phyloP scores from a whole-genome alignment of 495 filamentous ascomycete species.

The Pseudevernia furfuracea region DNA sequence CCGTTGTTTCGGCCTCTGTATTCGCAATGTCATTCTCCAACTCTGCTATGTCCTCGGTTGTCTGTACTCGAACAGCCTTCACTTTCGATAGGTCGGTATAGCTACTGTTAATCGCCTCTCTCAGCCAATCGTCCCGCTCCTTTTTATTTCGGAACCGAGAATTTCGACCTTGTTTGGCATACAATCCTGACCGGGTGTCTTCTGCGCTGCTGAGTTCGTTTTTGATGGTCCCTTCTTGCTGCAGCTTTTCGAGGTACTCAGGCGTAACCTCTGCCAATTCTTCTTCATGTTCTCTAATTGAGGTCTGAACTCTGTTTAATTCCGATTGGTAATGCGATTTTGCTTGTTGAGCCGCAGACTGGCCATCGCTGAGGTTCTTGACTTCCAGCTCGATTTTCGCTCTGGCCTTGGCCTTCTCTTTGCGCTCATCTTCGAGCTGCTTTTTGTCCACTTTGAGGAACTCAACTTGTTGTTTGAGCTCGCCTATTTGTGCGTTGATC shows the following conservation, averaged over 20 bases:
- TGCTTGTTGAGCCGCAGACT: slow-evolving; percentile 66
- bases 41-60: slow-evolving; percentile 73
- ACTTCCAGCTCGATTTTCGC: slow-evolving; percentile 82
- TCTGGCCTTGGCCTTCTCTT: slow-evolving; percentile 62
- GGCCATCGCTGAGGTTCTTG: slow-evolving; percentile 71
- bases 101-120: slow-evolving; percentile 72
- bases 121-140: slow-evolving; percentile 79
- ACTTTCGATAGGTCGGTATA: slow-evolving; percentile 66
- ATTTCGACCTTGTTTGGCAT: slow-evolving; percentile 91
- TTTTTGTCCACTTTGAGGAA: slow-evolving; percentile 79
- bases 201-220: slow-evolving; percentile 68
- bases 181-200: slow-evolving; percentile 66
- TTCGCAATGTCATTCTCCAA: slow-evolving; percentile 62
- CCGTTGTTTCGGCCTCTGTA: slow-evolving; percentile 64
- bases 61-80: slow-evolving; percentile 72
- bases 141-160: slow-evolving; percentile 79
- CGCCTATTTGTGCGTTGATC: slow-evolving; percentile 68
- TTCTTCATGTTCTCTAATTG: slow-evolving; percentile 67
- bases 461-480: slow-evolving; percentile 73
- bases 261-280: slow-evolving; percentile 68
- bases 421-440: slow-evolving; percentile 84
- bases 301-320: slow-evolving; percentile 59
- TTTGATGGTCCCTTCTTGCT: slow-evolving; percentile 61
- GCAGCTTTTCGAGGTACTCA: slow-evolving; percentile 62
- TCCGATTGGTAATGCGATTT: slow-evolving; percentile 63